A percentile compares a stretch with the other conserved stretches of the same genome.
phyloP scores from a whole-genome alignment of 768 basidiomycete genomes.

The Lyophyllum decastes region DNA sequence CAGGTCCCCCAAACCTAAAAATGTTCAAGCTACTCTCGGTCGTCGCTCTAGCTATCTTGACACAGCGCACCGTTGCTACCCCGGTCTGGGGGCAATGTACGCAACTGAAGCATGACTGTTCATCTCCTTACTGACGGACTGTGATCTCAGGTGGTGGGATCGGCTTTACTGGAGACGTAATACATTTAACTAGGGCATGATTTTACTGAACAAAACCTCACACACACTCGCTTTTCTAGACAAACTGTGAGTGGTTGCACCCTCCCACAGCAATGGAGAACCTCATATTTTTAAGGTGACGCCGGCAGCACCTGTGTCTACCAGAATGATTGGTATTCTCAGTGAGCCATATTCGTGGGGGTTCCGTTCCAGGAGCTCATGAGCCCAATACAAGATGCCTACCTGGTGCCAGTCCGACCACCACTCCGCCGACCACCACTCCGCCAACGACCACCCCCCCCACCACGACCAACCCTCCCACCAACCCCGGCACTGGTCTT shows the following conservation, averaged over 20 bases:
- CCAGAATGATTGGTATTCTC: constrained; percentile 30
- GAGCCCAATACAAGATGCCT: constrained; percentile 24
- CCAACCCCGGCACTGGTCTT: constrained; percentile 8
- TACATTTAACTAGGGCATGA: background rate
- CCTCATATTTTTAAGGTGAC: constrained; percentile 22
- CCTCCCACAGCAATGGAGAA: background rate
- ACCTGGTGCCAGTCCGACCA: constrained; percentile 22
- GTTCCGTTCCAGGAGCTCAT: background rate
- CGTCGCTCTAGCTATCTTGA: constrained; percentile 24
- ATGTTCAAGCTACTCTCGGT: constrained; percentile 26
- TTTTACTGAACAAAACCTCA: background rate
- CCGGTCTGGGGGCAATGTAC: constrained; percentile 40
- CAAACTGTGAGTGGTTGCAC: constrained; percentile 18
- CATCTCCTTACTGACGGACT: background rate
- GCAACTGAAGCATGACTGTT: constrained; percentile 5
- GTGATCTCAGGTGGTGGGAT: constrained; percentile 27
- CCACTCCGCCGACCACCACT: constrained; percentile 6
- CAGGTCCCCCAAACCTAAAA: background rate
- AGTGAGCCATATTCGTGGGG: constrained; percentile 12
- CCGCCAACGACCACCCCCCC: constrained; percentile 10
- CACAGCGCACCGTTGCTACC: constrained; percentile 23
- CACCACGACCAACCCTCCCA: constrained; percentile 12
- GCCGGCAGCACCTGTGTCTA: constrained; percentile 32
- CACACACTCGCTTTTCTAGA: constrained; percentile 10
- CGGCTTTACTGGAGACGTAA: constrained; percentile 32